Percentiles rank a stretch among this genome's conserved stretches.
Conservation (phyloP, 768 basidiomycete species). For the Kondoa malvinella region DNA sequence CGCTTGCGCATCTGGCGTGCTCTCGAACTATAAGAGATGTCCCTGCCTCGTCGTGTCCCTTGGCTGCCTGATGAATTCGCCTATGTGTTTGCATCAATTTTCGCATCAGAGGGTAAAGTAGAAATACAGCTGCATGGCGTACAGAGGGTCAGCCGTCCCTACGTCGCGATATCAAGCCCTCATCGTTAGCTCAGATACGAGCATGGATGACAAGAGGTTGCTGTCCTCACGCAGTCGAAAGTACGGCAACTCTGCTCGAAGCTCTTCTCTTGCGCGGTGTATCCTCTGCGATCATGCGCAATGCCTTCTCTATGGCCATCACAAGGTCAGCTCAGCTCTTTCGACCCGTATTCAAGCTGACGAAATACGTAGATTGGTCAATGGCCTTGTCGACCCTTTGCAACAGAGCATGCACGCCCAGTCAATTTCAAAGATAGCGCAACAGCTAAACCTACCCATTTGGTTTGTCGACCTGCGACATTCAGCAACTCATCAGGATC, state of each 20-base stretch:
- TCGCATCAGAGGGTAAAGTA: constrained; percentile 42
- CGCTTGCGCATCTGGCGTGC: no score
- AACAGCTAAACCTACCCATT: constrained; percentile 63
- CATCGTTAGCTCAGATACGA: constrained; percentile 10
- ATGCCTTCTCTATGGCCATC: constrained; percentile 25
- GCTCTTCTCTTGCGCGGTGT: constrained; percentile 13
- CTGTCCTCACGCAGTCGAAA: constrained; percentile 26
- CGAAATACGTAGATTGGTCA: constrained; percentile 60
- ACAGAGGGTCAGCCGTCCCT: constrained; percentile 15
- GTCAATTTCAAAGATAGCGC: constrained; percentile 73
- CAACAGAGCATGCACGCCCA: constrained; percentile 77
- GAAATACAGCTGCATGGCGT: constrained; percentile 49
- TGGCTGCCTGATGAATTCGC: constrained; percentile 61
- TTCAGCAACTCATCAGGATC: constrained; percentile 86
- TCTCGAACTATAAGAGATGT: constrained; percentile 4
- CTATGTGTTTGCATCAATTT: constrained; percentile 51
- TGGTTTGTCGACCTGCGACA: constrained; percentile 88
- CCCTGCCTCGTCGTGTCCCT: constrained; percentile 53
- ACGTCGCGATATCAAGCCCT: background rate
- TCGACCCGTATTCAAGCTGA: constrained; percentile 10
- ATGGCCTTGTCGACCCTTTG: constrained; percentile 84
- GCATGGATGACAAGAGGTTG: constrained; percentile 22
- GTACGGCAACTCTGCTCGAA: constrained; percentile 21
- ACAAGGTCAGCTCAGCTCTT: constrained; percentile 19
- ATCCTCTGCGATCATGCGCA: constrained; percentile 14